Conservation (phyloP, 208 protist species). For the Leishmania aethiopica region DNA sequence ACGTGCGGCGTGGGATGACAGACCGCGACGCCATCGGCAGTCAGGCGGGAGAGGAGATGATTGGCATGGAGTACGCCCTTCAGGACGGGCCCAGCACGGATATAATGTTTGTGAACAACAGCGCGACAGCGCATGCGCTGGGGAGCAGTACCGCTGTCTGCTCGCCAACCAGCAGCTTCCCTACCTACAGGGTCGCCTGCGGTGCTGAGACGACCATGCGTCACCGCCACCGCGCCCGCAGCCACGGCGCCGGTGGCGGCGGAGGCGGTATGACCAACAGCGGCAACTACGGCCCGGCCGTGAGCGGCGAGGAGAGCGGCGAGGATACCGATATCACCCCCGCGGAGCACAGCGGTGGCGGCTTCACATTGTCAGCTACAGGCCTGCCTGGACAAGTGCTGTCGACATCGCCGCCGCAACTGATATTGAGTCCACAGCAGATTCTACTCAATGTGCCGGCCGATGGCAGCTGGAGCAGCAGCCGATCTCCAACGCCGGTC, state of each 20-base stretch:
- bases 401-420: neutral
- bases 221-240: conserved; percentile 24
- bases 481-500: conserved; percentile 14
- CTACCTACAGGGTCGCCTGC: neutral
- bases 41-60: conserved; percentile 11
- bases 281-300: neutral
- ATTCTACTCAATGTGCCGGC: neutral
- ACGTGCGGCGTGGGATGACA: conserved; percentile 8
- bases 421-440: neutral
- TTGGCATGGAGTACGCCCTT: conserved; percentile 11
- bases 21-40: conserved; percentile 12
- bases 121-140: neutral
- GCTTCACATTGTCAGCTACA: neutral
- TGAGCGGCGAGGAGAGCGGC: conserved; percentile 24
- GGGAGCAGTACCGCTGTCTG: neutral
- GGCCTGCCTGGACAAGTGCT: neutral
- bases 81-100: conserved; percentile 1
- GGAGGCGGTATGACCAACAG: neutral
- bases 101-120: neutral
- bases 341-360: conserved; percentile 6
- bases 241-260: conserved; percentile 14
- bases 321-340: conserved; percentile 10
- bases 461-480: conserved; percentile 4
- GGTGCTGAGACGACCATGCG: conserved; percentile 6
- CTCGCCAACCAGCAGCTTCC: conserved; percentile 8